Conservation (phyloP, 768 basidiomycete species). For the Tylopilus sp. region DNA sequence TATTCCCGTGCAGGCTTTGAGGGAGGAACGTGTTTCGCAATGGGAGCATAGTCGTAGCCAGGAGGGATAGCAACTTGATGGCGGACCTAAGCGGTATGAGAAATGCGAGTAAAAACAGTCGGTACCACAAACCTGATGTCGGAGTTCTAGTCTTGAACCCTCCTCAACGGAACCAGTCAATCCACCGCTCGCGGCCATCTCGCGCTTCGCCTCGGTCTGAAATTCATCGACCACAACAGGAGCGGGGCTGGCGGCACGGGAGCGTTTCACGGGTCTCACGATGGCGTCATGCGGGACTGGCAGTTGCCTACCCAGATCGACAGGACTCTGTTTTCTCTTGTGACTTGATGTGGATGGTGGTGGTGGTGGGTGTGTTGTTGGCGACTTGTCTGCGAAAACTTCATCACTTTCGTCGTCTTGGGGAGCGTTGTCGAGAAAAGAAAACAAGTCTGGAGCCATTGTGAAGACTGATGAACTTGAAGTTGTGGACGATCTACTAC, state of each 20-base stretch:
- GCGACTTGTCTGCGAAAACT: not conserved
- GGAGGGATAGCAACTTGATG: slow-evolving; percentile 97
- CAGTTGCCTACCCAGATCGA: slow-evolving; percentile 1
- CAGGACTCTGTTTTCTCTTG: slow-evolving; percentile 25
- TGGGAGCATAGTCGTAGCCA: slow-evolving; percentile 86
- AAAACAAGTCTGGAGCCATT: slow-evolving; percentile 32
- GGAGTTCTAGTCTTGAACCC: slow-evolving; percentile 69
- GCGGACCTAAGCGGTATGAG: slow-evolving; percentile 56
- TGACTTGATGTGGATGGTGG: too few relatives aligned
- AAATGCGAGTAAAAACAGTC: not conserved
- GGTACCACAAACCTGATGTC: slow-evolving; percentile 58
- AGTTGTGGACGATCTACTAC: too few relatives aligned
- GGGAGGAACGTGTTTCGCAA: slow-evolving; percentile 87
- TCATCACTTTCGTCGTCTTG: slow-evolving; percentile 29
- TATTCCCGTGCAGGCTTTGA: slow-evolving; percentile 89
- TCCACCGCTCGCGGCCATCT: slow-evolving; percentile 86
- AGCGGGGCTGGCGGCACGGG: slow-evolving; percentile 56
- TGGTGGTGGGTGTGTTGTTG: not conserved
- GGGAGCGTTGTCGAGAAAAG: slow-evolving; percentile 25
- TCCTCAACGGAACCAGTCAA: slow-evolving; percentile 70
- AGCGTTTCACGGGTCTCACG: slow-evolving; percentile 47
- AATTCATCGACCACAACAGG: slow-evolving; percentile 91
- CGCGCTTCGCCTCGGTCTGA: slow-evolving; percentile 89
- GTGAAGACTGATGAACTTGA: not conserved
- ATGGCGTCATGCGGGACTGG: slow-evolving; percentile 27